Evolutionary conservation across 371 early-diverging fungal species (phyloP).

Genomic region (Vittaforma corneae): DNA sequence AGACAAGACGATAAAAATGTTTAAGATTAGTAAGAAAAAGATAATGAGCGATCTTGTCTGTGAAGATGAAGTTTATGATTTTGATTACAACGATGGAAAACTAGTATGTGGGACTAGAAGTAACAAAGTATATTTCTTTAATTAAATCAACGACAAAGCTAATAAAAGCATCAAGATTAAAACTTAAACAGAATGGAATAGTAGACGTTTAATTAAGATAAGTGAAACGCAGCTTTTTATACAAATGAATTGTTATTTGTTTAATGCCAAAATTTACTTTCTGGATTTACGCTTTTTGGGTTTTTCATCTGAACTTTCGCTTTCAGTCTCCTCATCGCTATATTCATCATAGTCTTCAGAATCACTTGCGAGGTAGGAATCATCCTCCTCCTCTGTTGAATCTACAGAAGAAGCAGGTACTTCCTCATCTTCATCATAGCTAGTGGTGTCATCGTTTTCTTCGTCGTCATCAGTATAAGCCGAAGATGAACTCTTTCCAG

Average conservation of each 20-base stretch:
- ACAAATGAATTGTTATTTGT: no score
- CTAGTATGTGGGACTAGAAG: constrained; percentile 55
- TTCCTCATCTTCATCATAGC: not conserved
- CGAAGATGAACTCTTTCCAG: not conserved
- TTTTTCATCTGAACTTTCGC: no score
- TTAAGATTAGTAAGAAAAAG: constrained; percentile 63
- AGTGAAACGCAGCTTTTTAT: no score
- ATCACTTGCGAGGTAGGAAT: constrained; percentile 3
- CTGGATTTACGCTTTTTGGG: no score
- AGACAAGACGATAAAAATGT: constrained; percentile 83
- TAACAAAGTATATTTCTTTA: constrained; percentile 56
- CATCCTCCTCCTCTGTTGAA: not conserved
- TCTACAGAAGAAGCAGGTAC: not conserved
- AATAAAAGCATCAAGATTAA: no score
- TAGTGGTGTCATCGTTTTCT: constrained; percentile 20
- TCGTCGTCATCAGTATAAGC: constrained; percentile 20
- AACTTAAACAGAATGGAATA: no score
- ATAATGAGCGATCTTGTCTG: constrained; percentile 55
- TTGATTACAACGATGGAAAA: constrained; percentile 48
- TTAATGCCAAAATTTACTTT: no score
- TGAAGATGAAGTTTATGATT: constrained; percentile 57
- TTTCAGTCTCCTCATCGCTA: no score
- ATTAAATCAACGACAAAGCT: constrained; percentile 3
- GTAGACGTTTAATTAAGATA: no score
- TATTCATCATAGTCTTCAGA: not conserved